phyloP scores from a whole-genome alignment of 192 early-diverging fungal genomes.

The Entophlyctis luteolus region DNA sequence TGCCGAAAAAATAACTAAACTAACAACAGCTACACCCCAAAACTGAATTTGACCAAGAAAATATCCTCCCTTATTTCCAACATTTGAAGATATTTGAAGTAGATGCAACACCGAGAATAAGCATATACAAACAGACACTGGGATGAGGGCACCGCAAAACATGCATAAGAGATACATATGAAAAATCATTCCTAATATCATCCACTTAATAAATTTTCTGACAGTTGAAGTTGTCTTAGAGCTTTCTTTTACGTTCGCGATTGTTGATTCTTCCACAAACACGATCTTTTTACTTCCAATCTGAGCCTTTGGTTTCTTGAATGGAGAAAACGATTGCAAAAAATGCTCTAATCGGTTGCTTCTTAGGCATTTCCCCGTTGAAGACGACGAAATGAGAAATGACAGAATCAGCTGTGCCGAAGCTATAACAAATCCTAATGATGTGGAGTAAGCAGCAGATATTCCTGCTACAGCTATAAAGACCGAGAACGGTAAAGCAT shows the following conservation, averaged over 20 bases:
- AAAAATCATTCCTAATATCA: neutral
- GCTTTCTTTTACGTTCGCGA: neutral
- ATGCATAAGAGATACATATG: neutral
- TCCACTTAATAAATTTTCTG: neutral
- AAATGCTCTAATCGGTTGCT: neutral
- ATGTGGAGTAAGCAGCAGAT: neutral
- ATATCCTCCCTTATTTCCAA: conserved; percentile 4
- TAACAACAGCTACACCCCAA: conserved; percentile 2
- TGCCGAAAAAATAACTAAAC: conserved; percentile 4
- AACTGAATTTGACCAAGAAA: neutral
- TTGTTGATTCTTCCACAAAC: neutral
- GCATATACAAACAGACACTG: neutral
- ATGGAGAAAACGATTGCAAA: conserved; percentile 8
- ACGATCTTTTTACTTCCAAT: neutral
- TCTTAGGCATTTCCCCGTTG: conserved; percentile 8
- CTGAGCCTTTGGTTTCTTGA: neutral
- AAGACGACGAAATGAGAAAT: neutral
- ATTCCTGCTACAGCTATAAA: neutral
- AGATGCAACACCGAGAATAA: neutral
- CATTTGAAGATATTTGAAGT: neutral
- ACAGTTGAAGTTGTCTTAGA: neutral
- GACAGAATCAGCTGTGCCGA: neutral
- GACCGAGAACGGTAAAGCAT: neutral
- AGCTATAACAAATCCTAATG: conserved; percentile 2
- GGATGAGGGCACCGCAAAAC: conserved; percentile 1